Evolutionary conservation across 2,329 filamentous ascomycete genomes (phyloP).

Genomic region (Podosphaera fusca): DNA sequence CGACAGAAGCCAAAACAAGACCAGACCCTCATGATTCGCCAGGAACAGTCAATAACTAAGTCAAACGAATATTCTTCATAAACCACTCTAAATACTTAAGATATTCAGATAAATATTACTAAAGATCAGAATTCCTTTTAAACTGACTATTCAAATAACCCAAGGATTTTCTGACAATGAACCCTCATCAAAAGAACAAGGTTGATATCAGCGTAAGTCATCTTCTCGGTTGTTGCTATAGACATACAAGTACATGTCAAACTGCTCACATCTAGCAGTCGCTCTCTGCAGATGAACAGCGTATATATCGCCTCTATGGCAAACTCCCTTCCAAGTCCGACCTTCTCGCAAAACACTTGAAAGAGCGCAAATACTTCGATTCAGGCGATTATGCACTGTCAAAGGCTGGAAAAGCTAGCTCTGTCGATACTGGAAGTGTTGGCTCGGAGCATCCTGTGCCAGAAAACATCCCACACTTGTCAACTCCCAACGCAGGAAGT

Average conservation of each 20-base stretch:
- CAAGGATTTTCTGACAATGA: constrained; percentile 32
- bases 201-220: constrained; percentile 73
- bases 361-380: constrained; percentile 98
- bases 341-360: constrained; percentile 91
- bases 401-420: constrained; percentile 89
- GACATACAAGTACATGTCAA: constrained; percentile 1
- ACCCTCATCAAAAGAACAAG: constrained; percentile 96
- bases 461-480: constrained; percentile 82
- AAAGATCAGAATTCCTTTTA: background rate
- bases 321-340: constrained; percentile 94
- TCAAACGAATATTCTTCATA: background rate
- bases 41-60: background rate
- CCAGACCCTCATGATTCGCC: background rate
- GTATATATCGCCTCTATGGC: constrained; percentile 88
- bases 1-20: background rate
- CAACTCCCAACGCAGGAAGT: constrained; percentile 29
- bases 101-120: background rate
- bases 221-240: background rate
- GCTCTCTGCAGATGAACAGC: constrained; percentile 83
- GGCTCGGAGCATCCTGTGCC: constrained; percentile 86
- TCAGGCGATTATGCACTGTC: constrained; percentile 89
- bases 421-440: constrained; percentile 79
- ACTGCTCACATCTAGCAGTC: constrained; percentile 30
- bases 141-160: background rate
- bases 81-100: background rate